Percentiles rank a stretch among this genome's conserved stretches.
These are phyloP conservation scores for Ophiostoma himal-ulmi DNA, from an alignment of 2,329 filamentous ascomycete genomes.

Conservation along the genomic window DNA sequence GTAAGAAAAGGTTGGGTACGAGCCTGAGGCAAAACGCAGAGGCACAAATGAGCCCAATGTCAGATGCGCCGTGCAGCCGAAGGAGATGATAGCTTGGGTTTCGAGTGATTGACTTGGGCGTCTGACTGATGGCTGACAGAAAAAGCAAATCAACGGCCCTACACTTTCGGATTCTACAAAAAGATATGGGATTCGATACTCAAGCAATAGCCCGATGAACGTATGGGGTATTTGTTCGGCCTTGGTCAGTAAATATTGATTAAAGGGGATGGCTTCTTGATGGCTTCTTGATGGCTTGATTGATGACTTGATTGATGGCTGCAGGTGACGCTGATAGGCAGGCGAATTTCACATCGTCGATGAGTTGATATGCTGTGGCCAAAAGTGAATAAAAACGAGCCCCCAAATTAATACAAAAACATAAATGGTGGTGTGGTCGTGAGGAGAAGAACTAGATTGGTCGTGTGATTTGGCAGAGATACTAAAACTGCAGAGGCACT, in stretches of 20 bases:
- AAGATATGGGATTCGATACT: not conserved
- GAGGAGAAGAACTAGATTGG: not conserved
- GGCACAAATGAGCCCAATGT: not conserved
- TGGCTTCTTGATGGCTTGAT: not conserved
- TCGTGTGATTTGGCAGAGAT: conserved; percentile 1
- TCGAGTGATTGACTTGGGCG: not conserved
- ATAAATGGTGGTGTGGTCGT: not conserved
- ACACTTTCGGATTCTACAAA: not conserved
- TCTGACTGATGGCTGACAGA: not conserved
- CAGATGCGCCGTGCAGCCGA: not conserved
- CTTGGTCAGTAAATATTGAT: not conserved
- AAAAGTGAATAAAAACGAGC: not conserved
- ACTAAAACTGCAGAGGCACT: not conserved
- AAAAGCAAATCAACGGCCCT: not conserved
- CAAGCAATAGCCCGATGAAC: not conserved
- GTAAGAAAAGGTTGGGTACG: not conserved
- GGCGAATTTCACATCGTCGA: conserved; percentile 2
- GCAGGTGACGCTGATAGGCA: conserved; percentile 4
- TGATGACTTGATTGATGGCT: not conserved
- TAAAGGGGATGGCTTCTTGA: not conserved
- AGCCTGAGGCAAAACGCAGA: not conserved
- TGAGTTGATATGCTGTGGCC: not conserved
- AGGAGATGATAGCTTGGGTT: not conserved
- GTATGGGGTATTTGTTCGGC: conserved; percentile 4
- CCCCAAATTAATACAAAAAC: too few species aligned